Evolutionary conservation across 2,329 filamentous ascomycete genomes (phyloP), one percentile per base, ranked within the genome.

Genomic region (Colletotrichum cereale): DNA sequence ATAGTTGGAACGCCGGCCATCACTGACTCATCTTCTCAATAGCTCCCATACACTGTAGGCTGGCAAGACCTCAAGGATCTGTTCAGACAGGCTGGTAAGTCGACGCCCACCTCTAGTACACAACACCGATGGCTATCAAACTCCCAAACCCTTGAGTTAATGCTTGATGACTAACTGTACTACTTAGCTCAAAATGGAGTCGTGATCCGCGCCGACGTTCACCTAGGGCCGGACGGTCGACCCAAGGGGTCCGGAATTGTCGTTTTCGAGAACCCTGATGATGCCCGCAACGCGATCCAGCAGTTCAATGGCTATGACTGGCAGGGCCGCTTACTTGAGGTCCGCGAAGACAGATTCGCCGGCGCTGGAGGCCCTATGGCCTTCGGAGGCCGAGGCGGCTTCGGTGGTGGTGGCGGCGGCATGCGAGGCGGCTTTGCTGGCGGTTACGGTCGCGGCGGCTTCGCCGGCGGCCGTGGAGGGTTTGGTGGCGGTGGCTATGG

Each of bases 1-100:
- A 53, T 62, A 21, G 67, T 71, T 53, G 64, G 74, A 72, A 61
- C 72, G 50, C 71, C 53, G 64, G 72, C 56, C 73, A 52, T 34
- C 76, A 74, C 76, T 83, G 66, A 81, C 76, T 65, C 67, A 75
- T 77, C 50, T 50, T 21, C 3, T 11, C 6, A 77, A 52, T 84
- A 99, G 96, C 93, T 99, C 77, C 96, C 96, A 26, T 99, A 95
- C 86, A 97, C 94, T 75, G 94, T 97, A 77, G 96, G 96, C 81
- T 99, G 96, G 96, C 96, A 99, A 85, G 96, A 99, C 83, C 86
- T 99, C 77, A 99, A 99, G 86, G 96, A 99, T 83, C 88, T 99
- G 76, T 99, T 99, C 88, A 93, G 96, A 80, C 95, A 98, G 89
- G 95, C 96, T 85, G 94, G 95, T 97, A 88, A 88, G 94, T 87